Evolutionary conservation across 305 asterid species (phyloP).

Genomic region (Fraxinus floribunda): DNA sequence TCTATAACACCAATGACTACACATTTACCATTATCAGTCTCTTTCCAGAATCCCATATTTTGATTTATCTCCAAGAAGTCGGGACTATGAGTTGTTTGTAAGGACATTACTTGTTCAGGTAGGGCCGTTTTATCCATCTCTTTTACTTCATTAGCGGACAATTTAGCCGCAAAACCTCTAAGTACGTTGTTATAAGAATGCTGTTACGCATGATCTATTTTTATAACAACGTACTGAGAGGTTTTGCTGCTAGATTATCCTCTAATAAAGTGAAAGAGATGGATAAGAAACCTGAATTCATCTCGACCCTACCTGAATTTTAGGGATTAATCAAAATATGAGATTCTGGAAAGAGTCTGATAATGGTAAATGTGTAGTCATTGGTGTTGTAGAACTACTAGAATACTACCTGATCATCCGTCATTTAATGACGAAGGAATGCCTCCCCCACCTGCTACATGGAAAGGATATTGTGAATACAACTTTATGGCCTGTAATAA

Average conservation of each 20-base stretch:
- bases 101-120: conserved; percentile 16
- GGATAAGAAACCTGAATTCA: conserved; percentile 24
- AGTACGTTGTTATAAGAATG: too few species aligned
- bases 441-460: conserved; percentile 48
- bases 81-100: conserved; percentile 48
- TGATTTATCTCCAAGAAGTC: conserved; percentile 37
- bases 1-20: conserved; percentile 42
- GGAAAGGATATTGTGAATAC: conserved; percentile 44
- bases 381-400: conserved; percentile 42
- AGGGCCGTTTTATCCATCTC: conserved; percentile 12
- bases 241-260: too few species aligned
- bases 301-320: conserved; percentile 40
- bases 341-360: conserved; percentile 46
- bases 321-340: conserved; percentile 31
- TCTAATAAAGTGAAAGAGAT: too few species aligned
- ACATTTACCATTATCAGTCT: conserved; percentile 38
- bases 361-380: conserved; percentile 39
- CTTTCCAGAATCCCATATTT: conserved; percentile 33
- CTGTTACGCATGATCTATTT: too few species aligned
- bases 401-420: conserved; percentile 39
- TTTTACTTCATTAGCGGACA: background rate
- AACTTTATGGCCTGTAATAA: conserved; percentile 35
- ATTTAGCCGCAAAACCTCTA: too few species aligned
- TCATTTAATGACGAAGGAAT: conserved; percentile 44
- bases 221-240: too few species aligned